Base-by-base conservation (phyloP, 345 rosid genomes). In the Lepidium didymum region DNA sequence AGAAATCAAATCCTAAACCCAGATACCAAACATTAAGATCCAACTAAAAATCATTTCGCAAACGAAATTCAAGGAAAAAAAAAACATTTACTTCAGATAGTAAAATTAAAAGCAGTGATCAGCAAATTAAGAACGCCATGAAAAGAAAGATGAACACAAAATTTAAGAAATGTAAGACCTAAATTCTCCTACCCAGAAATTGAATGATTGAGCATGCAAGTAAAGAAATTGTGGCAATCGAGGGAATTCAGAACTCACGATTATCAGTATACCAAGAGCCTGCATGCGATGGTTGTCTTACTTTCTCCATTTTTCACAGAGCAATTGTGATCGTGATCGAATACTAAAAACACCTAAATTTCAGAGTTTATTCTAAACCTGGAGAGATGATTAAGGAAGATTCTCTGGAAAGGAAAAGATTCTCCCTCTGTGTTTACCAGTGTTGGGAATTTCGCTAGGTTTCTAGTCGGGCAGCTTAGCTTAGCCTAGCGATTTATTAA, bases 251-350 rank as follows among this genome's bases (percentile, higher is more conserved):
- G 35, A 53, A 80, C 95, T 84, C 66, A 88, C 96, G 81, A 61
- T 84, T 80, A 58, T 86, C 91, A 56, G 89, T 84, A 77, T 86
- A 88, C 95, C 95, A 88, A 27, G 90, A 86, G 62, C 96, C 96
- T 12, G 95, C 87, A 71, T 88, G 95, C 27, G 86, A 73, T 18
- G 96, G 81, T 64, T 87, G 84, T 49, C 96, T 79, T 61, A 68
- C 67, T 73, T 72, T 85, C 77, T 80, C 86, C 90, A 85, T 74
- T 61, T 29, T 7, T 54, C 1, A 9, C 7, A 3, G 36, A 42
- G 62, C 16, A 13, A 58, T 43, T 52, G 11, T 6, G 68, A 67
- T 66, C 49, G 58, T 44, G 51, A 60, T 59, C 77, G 64, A 18
- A 19, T 11, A 42, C 16, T 6, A 12, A 6, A 57, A 46, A 31